phyloP scores from a whole-genome alignment of 2,329 filamentous ascomycete species.

The Huntiella decipiens region DNA sequence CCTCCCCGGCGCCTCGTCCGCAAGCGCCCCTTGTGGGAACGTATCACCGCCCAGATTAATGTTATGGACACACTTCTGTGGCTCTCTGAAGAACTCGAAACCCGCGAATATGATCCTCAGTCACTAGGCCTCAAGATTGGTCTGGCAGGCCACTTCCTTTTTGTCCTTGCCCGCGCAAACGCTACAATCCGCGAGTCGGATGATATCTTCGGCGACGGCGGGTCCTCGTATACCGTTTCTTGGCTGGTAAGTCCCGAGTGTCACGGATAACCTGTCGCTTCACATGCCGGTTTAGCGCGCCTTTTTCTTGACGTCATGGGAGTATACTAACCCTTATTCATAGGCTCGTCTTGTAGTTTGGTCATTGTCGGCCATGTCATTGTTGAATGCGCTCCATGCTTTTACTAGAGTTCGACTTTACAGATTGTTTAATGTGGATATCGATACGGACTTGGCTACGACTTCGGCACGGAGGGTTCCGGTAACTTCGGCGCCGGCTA shows the following conservation, averaged over 20 bases:
- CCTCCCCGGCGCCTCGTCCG: constrained; percentile 55
- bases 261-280: not conserved
- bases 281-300: not conserved
- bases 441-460: constrained; percentile 58
- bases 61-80: constrained; percentile 79
- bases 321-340: constrained; percentile 3
- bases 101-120: constrained; percentile 75
- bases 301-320: constrained; percentile 1
- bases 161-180: constrained; percentile 71
- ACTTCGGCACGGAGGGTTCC: constrained; percentile 76
- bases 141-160: constrained; percentile 55
- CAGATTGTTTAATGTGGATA: constrained; percentile 71
- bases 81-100: constrained; percentile 83
- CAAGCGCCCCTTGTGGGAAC: constrained; percentile 58
- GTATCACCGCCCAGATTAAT: constrained; percentile 63
- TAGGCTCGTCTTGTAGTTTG: constrained; percentile 40
- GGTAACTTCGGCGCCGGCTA: constrained; percentile 63
- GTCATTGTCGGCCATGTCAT: constrained; percentile 45
- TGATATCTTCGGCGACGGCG: constrained; percentile 67
- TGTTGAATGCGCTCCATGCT: constrained; percentile 61
- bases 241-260: constrained; percentile 26
- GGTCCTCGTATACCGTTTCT: constrained; percentile 44
- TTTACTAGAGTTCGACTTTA: constrained; percentile 71
- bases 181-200: constrained; percentile 38
- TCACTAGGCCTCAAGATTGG: constrained; percentile 59